Conservation (phyloP, 139 green algal genomes). For the Diplosphaera chodatii region DNA sequence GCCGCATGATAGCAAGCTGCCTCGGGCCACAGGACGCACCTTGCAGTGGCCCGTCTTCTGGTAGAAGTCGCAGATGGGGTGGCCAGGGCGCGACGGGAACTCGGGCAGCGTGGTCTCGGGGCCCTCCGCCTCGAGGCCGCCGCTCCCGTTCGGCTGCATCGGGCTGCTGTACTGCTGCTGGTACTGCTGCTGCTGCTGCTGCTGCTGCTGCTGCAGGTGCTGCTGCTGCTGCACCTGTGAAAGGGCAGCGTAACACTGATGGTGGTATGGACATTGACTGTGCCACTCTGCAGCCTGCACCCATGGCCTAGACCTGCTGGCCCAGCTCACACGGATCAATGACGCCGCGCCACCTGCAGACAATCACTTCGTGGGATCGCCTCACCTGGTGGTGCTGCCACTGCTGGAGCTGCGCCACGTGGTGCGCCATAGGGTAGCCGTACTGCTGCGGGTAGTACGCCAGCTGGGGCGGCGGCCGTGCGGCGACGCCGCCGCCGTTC, state of each 20-base stretch:
- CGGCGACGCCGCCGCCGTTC: neutral
- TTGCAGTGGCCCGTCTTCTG: slow-evolving; percentile 77
- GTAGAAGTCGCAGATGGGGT: slow-evolving; percentile 82
- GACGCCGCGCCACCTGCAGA: neutral
- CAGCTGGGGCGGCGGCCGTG: neutral
- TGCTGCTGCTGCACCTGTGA: neutral
- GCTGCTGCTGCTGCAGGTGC: neutral
- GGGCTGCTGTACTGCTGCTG: neutral
- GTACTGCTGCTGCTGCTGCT: slow-evolving; percentile 4
- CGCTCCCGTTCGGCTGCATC: neutral
- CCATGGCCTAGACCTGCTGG: too few species aligned
- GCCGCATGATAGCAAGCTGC: neutral
- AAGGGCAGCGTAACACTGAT: too few species aligned
- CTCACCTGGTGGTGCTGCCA: neutral
- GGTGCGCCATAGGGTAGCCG: neutral
- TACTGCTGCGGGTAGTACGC: slow-evolving; percentile 5
- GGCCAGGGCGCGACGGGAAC: slow-evolving; percentile 61
- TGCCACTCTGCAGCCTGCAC: too few species aligned
- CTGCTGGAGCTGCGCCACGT: neutral
- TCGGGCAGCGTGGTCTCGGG: slow-evolving; percentile 13
- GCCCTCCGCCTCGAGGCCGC: neutral
- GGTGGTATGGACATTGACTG: too few species aligned
- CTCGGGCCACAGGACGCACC: too few species aligned
- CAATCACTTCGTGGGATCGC: too few species aligned
- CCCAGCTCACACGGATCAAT: too few species aligned